phyloP scores from a whole-genome alignment of 352 stramenopile genomes.

The Blastocystis sp. region DNA sequence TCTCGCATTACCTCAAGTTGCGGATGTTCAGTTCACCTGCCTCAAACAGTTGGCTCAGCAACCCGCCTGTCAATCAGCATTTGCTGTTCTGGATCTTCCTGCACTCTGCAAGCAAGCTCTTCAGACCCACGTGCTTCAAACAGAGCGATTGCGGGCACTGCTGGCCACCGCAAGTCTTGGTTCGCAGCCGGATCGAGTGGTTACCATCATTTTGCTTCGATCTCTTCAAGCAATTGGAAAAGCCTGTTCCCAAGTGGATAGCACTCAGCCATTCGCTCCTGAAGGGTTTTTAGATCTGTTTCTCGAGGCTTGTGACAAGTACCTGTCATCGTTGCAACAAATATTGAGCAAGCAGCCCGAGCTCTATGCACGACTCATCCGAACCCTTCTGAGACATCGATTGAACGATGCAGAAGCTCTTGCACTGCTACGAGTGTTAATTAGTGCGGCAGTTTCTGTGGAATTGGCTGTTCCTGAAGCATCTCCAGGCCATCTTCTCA shows the following conservation, averaged over 20 bases:
- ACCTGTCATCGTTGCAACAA: not conserved
- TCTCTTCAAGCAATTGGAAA: constrained; percentile 16
- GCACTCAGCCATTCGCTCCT: not conserved
- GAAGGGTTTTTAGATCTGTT: not conserved
- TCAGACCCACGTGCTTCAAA: not conserved
- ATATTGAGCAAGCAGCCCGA: not conserved
- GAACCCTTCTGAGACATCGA: not conserved
- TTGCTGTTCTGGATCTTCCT: not conserved
- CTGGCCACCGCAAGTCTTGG: not conserved
- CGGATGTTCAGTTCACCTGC: not conserved
- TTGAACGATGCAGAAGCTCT: not conserved
- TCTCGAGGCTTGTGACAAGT: not conserved
- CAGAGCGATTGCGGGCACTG: not conserved
- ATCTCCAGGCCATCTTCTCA: not conserved
- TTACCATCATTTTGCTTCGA: not conserved
- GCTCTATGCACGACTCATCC: not conserved
- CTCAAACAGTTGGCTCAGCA: not conserved
- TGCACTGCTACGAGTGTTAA: not conserved
- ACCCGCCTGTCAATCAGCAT: not conserved
- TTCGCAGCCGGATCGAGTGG: not conserved
- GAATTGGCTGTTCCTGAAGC: not conserved
- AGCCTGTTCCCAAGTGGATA: not conserved
- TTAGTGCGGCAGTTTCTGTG: not conserved
- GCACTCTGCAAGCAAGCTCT: not conserved
- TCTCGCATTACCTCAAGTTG: not conserved